These are phyloP conservation scores for Hypoxylon sp. DNA, from an alignment of 2,329 filamentous ascomycete genomes.

Conservation along the genomic window DNA sequence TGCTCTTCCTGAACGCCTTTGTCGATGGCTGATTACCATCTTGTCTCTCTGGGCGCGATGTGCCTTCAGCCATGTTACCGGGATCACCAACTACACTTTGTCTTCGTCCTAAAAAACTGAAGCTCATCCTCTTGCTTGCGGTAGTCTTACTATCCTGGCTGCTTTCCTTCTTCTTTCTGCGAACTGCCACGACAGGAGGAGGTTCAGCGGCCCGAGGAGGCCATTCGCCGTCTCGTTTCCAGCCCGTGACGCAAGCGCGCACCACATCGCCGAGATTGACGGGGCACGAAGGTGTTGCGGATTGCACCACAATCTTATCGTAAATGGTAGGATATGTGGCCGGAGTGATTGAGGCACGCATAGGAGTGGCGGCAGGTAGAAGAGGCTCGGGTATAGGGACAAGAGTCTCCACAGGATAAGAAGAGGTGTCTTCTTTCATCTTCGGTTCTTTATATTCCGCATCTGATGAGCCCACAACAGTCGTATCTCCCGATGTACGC, in stretches of 20 bases:
- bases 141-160: slow-evolving; percentile 46
- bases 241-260: slow-evolving; percentile 85
- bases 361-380: slow-evolving; percentile 79
- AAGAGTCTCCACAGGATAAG: slow-evolving; percentile 71
- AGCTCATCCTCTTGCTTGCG: slow-evolving; percentile 62
- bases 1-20: slow-evolving; percentile 55
- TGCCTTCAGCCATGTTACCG: slow-evolving; percentile 25
- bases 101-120: slow-evolving; percentile 62
- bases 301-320: slow-evolving; percentile 86
- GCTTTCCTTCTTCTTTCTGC: slow-evolving; percentile 59
- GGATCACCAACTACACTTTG: slow-evolving; percentile 50
- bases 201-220: slow-evolving; percentile 74
- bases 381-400: slow-evolving; percentile 82
- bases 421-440: slow-evolving; percentile 55
- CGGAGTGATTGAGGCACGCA: slow-evolving; percentile 83
- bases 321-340: slow-evolving; percentile 86
- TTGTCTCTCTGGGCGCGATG: slow-evolving; percentile 40
- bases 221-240: slow-evolving; percentile 96
- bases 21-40: slow-evolving; percentile 19
- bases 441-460: slow-evolving; percentile 58
- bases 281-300: slow-evolving; percentile 85
- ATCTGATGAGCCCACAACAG: slow-evolving; percentile 61
- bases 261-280: slow-evolving; percentile 89
- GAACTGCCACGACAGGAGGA: slow-evolving; percentile 56
- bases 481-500: slow-evolving; percentile 55